phyloP scores from a whole-genome alignment of 1,139 yeast species.

The Pichia sp. region DNA sequence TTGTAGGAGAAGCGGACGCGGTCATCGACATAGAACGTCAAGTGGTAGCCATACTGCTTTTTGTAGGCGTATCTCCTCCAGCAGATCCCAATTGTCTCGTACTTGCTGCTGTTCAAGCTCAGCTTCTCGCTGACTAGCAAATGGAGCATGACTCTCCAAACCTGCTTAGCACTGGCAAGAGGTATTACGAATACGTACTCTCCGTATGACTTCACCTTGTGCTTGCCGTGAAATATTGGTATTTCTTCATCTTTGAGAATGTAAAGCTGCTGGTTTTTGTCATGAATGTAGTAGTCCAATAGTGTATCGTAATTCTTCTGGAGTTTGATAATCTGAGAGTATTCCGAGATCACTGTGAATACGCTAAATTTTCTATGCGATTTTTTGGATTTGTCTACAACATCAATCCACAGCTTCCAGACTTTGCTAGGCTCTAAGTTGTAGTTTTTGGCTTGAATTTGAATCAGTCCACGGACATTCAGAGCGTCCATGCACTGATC shows the following conservation, averaged over 20 bases:
- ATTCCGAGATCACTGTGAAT: neutral
- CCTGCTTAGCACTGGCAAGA: neutral
- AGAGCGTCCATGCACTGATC: neutral
- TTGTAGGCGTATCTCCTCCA: slow-evolving; percentile 9
- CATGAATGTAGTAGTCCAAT: slow-evolving; percentile 1
- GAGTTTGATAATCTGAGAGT: neutral
- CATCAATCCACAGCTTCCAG: slow-evolving; percentile 10
- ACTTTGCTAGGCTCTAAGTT: neutral
- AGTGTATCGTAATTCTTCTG: neutral
- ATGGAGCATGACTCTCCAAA: slow-evolving; percentile 6
- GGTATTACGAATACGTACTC: slow-evolving; percentile 15
- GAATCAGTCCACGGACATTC: neutral
- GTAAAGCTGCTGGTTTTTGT: slow-evolving; percentile 1
- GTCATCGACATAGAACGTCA: slow-evolving; percentile 13
- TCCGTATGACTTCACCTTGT: slow-evolving; percentile 4
- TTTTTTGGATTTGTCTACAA: neutral
- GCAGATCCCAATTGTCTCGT: slow-evolving; percentile 6
- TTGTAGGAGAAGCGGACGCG: neutral
- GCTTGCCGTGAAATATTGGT: slow-evolving; percentile 12
- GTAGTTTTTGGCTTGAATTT: neutral
- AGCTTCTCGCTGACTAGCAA: slow-evolving; percentile 7
- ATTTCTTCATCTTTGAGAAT: slow-evolving; percentile 3
- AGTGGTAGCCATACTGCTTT: slow-evolving; percentile 5
- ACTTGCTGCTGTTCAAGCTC: neutral
- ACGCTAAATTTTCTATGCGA: neutral